phyloP scores from a whole-genome alignment of 257 asterid genomes.

The Lycium barbarum region DNA sequence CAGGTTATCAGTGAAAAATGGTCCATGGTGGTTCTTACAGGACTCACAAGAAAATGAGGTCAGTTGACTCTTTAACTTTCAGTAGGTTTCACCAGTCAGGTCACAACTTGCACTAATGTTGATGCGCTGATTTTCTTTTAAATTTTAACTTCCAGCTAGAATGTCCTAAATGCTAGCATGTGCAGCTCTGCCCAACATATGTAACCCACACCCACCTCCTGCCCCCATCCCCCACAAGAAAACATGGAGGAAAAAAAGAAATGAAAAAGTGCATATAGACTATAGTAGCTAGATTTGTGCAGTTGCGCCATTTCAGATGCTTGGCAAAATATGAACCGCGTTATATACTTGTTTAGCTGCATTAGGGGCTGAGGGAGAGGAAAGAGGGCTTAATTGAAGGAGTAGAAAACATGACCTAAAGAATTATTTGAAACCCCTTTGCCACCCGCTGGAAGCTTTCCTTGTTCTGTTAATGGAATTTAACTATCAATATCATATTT shows the following conservation, averaged over 20 bases:
- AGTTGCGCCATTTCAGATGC: constrained; percentile 2
- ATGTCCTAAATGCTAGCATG: not conserved
- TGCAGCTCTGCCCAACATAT: not conserved
- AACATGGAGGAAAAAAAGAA: not conserved
- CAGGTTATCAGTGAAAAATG: constrained; percentile 50
- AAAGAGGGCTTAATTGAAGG: not conserved
- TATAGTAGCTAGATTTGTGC: not conserved
- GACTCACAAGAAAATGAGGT: constrained; percentile 40
- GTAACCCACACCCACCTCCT: not conserved
- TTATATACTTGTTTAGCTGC: not conserved
- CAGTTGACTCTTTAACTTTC: constrained; percentile 4
- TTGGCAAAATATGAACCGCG: not conserved
- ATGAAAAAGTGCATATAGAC: not conserved
- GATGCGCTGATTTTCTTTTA: not conserved
- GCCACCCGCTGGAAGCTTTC: not conserved
- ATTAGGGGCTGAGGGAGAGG: not conserved
- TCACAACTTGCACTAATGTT: not conserved
- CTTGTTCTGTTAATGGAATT: not conserved
- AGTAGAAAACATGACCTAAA: not conserved
- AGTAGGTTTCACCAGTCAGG: not conserved
- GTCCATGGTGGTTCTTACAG: constrained; percentile 62
- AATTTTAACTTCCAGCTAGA: not conserved
- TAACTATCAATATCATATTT: not conserved
- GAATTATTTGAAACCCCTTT: not conserved
- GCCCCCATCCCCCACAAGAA: not conserved